A percentile compares a stretch with the other conserved stretches of the same genome.
These are phyloP conservation scores for Barbarea vulgaris DNA, from an alignment of 345 rosid genomes.

Conservation along the genomic window DNA sequence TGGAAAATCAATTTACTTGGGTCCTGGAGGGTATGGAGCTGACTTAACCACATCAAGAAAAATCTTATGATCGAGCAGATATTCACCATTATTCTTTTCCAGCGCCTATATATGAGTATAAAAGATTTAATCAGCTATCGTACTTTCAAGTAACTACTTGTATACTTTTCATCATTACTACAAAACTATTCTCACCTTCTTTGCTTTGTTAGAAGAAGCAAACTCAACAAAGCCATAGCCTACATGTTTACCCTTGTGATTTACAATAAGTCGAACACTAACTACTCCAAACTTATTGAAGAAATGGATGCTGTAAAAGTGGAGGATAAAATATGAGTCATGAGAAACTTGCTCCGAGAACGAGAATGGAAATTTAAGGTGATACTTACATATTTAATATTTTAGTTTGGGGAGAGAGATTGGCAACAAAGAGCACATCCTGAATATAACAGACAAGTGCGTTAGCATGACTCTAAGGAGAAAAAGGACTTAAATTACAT, in stretches of 20 bases:
- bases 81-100: neutral
- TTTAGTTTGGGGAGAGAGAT: neutral
- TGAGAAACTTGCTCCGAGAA: neutral
- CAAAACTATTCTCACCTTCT: too few relatives aligned
- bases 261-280: neutral
- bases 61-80: neutral
- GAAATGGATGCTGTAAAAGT: neutral
- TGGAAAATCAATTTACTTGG: neutral
- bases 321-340: neutral
- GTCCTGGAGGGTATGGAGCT: neutral
- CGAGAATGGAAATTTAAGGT: neutral
- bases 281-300: neutral
- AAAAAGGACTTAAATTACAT: too few relatives aligned
- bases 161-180: neutral
- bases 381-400: neutral
- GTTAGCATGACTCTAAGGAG: neutral
- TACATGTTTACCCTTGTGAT: neutral
- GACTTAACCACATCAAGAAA: neutral
- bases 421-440: neutral
- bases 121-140: neutral
- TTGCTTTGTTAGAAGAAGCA: too few relatives aligned
- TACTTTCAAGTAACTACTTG: neutral
- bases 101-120: neutral
- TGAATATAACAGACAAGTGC: neutral
- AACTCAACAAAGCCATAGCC: neutral